A percentile compares a stretch with the other conserved stretches of the same genome.
Evolutionary conservation across 176 grass and related monocot genomes (phyloP).

Genomic region (Urochloa ruziziensis): DNA sequence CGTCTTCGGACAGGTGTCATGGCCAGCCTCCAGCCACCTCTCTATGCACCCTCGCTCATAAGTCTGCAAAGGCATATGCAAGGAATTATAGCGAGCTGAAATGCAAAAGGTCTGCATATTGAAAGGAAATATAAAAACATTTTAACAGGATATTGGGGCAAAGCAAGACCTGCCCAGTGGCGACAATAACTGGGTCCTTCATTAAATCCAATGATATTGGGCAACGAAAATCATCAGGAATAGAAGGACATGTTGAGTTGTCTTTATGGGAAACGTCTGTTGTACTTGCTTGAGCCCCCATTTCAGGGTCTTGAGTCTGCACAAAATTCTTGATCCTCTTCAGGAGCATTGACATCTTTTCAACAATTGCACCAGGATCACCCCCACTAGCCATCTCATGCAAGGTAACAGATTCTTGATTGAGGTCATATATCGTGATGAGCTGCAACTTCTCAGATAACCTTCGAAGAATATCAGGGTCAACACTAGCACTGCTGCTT

Average conservation of each 20-base stretch:
- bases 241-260: constrained; percentile 39
- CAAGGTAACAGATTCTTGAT: constrained; percentile 79
- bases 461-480: constrained; percentile 50
- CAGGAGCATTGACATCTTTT: constrained; percentile 68
- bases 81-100: constrained; percentile 33
- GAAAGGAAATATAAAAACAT: constrained; percentile 1
- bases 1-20: constrained; percentile 85
- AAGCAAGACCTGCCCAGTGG: constrained; percentile 76
- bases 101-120: constrained; percentile 26
- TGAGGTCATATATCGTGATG: constrained; percentile 73
- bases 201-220: constrained; percentile 89
- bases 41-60: constrained; percentile 81
- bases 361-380: constrained; percentile 61
- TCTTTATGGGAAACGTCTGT: constrained; percentile 33
- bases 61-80: constrained; percentile 57
- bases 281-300: constrained; percentile 26
- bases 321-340: constrained; percentile 93
- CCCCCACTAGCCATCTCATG: constrained; percentile 68
- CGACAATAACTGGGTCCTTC: constrained; percentile 91
- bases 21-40: constrained; percentile 79
- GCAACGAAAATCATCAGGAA: constrained; percentile 91
- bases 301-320: constrained; percentile 62
- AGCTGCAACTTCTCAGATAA: constrained; percentile 87
- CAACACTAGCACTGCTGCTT: constrained; percentile 37
- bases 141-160: not conserved